Conservation (phyloP, 371 early-diverging fungal genomes). For the Fennellomyces sp. region DNA sequence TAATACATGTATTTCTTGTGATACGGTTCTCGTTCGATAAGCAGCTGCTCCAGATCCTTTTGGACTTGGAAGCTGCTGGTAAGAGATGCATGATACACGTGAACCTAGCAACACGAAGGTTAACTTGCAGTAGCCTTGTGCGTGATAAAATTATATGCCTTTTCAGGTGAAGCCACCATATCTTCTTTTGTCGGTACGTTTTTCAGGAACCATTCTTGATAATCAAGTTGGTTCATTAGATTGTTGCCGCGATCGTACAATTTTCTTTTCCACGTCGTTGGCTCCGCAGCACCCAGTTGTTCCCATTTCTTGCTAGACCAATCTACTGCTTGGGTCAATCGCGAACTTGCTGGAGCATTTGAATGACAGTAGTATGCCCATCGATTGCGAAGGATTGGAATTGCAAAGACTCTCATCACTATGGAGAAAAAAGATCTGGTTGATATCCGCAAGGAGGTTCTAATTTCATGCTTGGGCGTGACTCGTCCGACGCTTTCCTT, state of each 20-base stretch:
- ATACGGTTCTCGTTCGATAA: slow-evolving; percentile 60
- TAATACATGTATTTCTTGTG: slow-evolving; percentile 75
- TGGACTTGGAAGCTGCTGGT: slow-evolving; percentile 37
- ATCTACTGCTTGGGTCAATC: slow-evolving; percentile 53
- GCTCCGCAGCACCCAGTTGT: slow-evolving; percentile 44
- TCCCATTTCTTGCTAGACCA: slow-evolving; percentile 73
- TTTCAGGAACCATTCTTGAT: slow-evolving; percentile 82
- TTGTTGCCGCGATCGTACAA: slow-evolving; percentile 63
- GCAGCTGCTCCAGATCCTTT: slow-evolving; percentile 48
- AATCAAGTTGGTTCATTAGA: slow-evolving; percentile 74
- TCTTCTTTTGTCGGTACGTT: slow-evolving; percentile 66
- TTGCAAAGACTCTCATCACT: slow-evolving; percentile 43
- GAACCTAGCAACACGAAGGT: slow-evolving; percentile 34
- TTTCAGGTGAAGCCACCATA: slow-evolving; percentile 29
- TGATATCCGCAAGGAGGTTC: neutral
- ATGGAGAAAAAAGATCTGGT: neutral
- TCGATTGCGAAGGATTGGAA: slow-evolving; percentile 47
- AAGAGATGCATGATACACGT: slow-evolving; percentile 46
- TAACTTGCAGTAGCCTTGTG: neutral
- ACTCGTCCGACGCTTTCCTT: no score
- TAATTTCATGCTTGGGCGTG: neutral
- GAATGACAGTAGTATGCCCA: slow-evolving; percentile 62
- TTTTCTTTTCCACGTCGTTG: slow-evolving; percentile 60
- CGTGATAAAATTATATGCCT: slow-evolving; percentile 36
- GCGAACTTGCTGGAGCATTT: slow-evolving; percentile 38